Evolutionary conservation across 331 rosid genomes (phyloP).

Genomic region (Malus hybrid): DNA sequence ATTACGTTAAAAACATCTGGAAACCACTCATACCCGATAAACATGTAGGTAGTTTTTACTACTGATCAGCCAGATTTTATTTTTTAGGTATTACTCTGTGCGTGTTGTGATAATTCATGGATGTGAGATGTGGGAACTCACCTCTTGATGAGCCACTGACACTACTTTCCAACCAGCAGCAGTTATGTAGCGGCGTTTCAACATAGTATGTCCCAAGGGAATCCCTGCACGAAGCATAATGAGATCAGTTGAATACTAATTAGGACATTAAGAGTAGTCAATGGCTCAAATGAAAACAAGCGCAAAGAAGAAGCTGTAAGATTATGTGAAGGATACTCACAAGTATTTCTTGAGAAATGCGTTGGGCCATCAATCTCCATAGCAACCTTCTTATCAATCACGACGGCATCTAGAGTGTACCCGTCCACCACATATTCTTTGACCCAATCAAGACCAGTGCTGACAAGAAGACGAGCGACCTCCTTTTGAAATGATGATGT

Average conservation of each 20-base stretch:
- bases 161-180: conserved; percentile 79
- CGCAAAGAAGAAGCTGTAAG: conserved; percentile 7
- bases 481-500: conserved; percentile 83
- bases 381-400: conserved; percentile 71
- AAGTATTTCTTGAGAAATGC: conserved; percentile 90
- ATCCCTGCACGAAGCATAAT: conserved; percentile 37
- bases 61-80: background rate
- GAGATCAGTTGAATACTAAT: conserved; percentile 10
- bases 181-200: conserved; percentile 68
- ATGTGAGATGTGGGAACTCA: conserved; percentile 20
- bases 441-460: conserved; percentile 78
- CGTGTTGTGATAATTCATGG: background rate
- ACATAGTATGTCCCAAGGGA: conserved; percentile 79
- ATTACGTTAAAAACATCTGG: background rate
- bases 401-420: conserved; percentile 76
- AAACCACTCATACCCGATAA: background rate
- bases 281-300: conserved; percentile 7
- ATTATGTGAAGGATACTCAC: conserved; percentile 28
- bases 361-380: conserved; percentile 97
- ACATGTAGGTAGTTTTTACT: background rate
- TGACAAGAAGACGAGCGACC: conserved; percentile 74
- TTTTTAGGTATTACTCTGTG: background rate
- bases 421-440: conserved; percentile 65
- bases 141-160: conserved; percentile 71
- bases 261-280: background rate